Conservation (phyloP, 495 filamentous ascomycete genomes). For the Penicillium paxilli region DNA sequence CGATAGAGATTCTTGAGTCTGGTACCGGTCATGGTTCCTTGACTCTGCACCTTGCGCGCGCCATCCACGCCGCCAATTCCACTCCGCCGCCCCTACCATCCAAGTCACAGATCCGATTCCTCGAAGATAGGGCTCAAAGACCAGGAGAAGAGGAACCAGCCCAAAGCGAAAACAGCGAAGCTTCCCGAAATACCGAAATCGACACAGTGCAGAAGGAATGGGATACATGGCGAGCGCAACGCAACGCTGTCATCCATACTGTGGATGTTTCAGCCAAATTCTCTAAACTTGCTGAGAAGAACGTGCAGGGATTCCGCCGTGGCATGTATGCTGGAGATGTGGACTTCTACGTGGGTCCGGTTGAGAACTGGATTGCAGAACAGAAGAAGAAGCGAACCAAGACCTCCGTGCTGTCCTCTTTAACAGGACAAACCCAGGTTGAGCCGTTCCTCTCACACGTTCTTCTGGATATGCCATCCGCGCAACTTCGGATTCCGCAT, state of each 20-base stretch:
- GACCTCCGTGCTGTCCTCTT: constrained; percentile 17
- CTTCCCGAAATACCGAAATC: constrained; percentile 6
- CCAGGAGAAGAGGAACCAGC: constrained; percentile 23
- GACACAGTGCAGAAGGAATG: constrained; percentile 27
- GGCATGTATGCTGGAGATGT: constrained; percentile 67
- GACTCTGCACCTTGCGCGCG: constrained; percentile 71
- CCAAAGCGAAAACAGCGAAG: background rate
- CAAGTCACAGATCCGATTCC: constrained; percentile 37
- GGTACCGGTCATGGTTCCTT: constrained; percentile 79
- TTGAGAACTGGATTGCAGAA: constrained; percentile 59
- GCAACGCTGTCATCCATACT: constrained; percentile 69
- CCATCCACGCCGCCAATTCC: constrained; percentile 71
- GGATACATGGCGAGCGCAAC: constrained; percentile 49
- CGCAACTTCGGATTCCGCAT: constrained; percentile 57
- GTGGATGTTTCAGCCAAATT: constrained; percentile 61
- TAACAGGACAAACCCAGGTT: constrained; percentile 9
- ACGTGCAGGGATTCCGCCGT: constrained; percentile 63
- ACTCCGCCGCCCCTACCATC: constrained; percentile 34
- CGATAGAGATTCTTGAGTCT: constrained; percentile 73
- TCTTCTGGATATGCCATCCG: constrained; percentile 69
- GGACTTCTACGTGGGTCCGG: constrained; percentile 69
- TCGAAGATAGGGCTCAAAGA: constrained; percentile 26
- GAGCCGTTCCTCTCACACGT: constrained; percentile 65
- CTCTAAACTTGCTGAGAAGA: constrained; percentile 58
- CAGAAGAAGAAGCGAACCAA: constrained; percentile 42